Evolutionary conservation across 2,329 filamentous ascomycete genomes (phyloP), one percentile per base, ranked within the genome.

Genomic region (Pyricularia sp.): DNA sequence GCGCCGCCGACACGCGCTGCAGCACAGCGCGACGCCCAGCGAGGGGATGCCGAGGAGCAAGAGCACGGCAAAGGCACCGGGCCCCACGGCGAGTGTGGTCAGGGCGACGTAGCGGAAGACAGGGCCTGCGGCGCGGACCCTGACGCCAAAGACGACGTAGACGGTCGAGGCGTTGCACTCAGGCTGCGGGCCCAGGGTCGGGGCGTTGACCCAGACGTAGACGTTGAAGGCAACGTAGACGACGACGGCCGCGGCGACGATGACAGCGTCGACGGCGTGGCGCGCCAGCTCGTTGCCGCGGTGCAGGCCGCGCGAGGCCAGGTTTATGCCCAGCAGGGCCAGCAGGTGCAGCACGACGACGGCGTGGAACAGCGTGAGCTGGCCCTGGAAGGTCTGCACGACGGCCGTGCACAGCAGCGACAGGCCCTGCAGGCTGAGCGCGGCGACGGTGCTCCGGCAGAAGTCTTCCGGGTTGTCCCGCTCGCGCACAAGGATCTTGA

Each of bases 401-500:
- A 71, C 68, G 63, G 70, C 69, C 5, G 70, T 71, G 68, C 68
- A 68, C 10, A 71, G 66, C 26, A 71, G 70, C n/a, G 70, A 66
- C 11, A 71, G 69, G n/a, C 70, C 70, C 64, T 71, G 70, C 9
- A 71, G 59, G 17, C 65, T 58, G 23, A 71, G 61, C 9, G 70
- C 70, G n/a, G 69, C 64, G 10, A 66, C 59, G 11, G 70, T n/a
- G 55, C 64, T 36, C 30, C 68, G 68, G 31, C n/a, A 66, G 50
- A 70, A 70, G 25, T 70, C 69, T 59, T 59, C 36, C 12, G 68
- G 42, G 1, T 76, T 70, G 71, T 78, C 75, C 17, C 77, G 74
- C 17, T 73, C 73, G 4, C 76, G 77, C 10, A 55, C 42, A 36
- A 25, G 25, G 50, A 59, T 12, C 50, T 59, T 61, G 26, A 70